Conservation (phyloP, 345 rosid genomes). For the Theobroma cacao region DNA sequence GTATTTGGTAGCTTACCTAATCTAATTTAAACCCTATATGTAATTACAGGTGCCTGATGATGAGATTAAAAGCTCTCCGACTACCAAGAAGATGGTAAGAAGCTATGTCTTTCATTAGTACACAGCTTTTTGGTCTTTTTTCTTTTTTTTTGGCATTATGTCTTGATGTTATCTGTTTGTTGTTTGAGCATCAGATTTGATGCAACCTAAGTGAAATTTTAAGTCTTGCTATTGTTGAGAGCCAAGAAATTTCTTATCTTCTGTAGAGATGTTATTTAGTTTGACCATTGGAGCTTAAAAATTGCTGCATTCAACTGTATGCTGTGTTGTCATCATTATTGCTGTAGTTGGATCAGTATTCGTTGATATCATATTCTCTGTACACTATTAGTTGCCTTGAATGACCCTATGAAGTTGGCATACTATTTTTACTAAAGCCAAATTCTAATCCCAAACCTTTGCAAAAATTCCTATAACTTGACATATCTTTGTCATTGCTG, state of each 20-base stretch:
- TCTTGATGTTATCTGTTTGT: too few species aligned
- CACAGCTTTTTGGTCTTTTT: neutral
- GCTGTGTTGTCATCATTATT: neutral
- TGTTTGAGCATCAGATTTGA: neutral
- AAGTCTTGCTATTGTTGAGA: neutral
- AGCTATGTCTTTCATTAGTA: neutral
- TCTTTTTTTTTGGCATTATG: neutral
- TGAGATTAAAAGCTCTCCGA: constrained; percentile 38
- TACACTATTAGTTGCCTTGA: neutral
- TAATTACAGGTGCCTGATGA: constrained; percentile 44
- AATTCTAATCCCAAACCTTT: neutral
- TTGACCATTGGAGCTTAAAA: neutral
- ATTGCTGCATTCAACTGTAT: neutral
- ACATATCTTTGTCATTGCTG: neutral
- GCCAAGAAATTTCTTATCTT: neutral
- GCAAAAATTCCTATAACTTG: neutral
- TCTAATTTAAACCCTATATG: constrained; percentile 10
- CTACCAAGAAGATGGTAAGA: constrained; percentile 69
- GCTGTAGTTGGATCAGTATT: neutral
- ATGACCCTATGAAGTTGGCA: neutral
- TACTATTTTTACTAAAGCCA: neutral
- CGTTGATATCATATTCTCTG: neutral
- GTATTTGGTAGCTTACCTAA: neutral
- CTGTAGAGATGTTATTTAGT: neutral
- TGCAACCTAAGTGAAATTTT: neutral